A percentile compares a stretch with the other conserved stretches of the same genome.
These are phyloP conservation scores for Nigrograna mackinnonii DNA, from an alignment of 2,329 filamentous ascomycete genomes.

Conservation along the genomic window DNA sequence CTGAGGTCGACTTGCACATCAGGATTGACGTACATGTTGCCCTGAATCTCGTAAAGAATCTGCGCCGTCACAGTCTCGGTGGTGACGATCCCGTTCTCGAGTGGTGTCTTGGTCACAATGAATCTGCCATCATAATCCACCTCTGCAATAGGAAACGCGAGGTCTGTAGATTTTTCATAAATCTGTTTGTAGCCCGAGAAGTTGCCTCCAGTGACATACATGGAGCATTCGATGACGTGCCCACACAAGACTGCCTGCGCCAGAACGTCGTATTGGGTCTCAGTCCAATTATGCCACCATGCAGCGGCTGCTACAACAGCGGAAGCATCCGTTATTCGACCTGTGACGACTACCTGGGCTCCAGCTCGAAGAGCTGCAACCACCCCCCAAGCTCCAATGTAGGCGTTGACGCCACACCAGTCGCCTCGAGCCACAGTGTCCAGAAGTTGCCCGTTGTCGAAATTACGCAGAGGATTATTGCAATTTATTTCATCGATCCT, in stretches of 20 bases:
- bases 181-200: conserved; percentile 50
- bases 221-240: conserved; percentile 58
- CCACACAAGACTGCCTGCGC: conserved; percentile 55
- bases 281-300: conserved; percentile 58
- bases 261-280: conserved; percentile 24
- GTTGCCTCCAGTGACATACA: conserved; percentile 56
- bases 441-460: no score
- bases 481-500: no score
- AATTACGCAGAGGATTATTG: no score
- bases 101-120: conserved; percentile 48
- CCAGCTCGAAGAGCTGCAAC: conserved; percentile 26
- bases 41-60: conserved; percentile 46
- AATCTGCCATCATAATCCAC: conserved; percentile 44
- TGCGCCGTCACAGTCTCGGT: conserved; percentile 20
- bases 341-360: conserved; percentile 35
- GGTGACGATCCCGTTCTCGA: conserved; percentile 22
- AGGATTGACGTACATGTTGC: conserved; percentile 31
- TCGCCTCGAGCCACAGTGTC: no score
- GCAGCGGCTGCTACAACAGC: conserved; percentile 54
- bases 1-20: conserved; percentile 10
- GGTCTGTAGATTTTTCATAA: conserved; percentile 24
- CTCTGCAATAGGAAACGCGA: conserved; percentile 51
- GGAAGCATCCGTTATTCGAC: conserved; percentile 29
- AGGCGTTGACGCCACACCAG: conserved; percentile 3
- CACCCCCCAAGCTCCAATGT: conserved; percentile 22